Conservation (phyloP, 192 early-diverging fungal genomes). For the Linderina pennispora region DNA sequence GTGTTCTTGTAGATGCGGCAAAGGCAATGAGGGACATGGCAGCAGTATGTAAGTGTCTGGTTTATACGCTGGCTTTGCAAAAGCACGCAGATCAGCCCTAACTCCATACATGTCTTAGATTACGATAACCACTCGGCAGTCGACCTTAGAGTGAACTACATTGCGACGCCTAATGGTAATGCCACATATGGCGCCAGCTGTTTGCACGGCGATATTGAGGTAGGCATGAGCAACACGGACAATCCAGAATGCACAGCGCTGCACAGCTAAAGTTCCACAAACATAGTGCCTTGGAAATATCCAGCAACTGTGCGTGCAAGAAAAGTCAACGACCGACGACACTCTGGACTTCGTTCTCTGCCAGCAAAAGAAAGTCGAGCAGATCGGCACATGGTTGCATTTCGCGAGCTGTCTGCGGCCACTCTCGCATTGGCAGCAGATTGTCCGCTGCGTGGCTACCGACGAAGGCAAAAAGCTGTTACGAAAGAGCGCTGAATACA, state of each 20-base stretch:
- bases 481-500: constrained; percentile 9
- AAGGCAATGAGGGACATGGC: constrained; percentile 38
- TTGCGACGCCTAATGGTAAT: constrained; percentile 20
- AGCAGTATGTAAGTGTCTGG: constrained; percentile 43
- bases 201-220: constrained; percentile 28
- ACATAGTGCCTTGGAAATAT: constrained; percentile 42
- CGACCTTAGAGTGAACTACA: constrained; percentile 33
- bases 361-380: constrained; percentile 12
- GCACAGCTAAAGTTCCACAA: not conserved
- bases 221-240: constrained; percentile 9
- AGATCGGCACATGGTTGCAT: constrained; percentile 24
- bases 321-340: constrained; percentile 18
- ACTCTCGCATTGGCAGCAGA: constrained; percentile 7
- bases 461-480: constrained; percentile 27
- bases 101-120: constrained; percentile 18
- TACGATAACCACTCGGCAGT: constrained; percentile 26
- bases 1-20: constrained; percentile 19
- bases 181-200: constrained; percentile 28
- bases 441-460: constrained; percentile 17
- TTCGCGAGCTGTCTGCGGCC: constrained; percentile 26
- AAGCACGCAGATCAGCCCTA: no score
- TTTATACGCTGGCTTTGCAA: no score
- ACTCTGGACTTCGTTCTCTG: constrained; percentile 39
- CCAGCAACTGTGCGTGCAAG: constrained; percentile 43
- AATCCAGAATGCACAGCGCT: not conserved